These are phyloP conservation scores for Diaporthe ampelina DNA, from an alignment of 2,329 filamentous ascomycete genomes.

Conservation along the genomic window DNA sequence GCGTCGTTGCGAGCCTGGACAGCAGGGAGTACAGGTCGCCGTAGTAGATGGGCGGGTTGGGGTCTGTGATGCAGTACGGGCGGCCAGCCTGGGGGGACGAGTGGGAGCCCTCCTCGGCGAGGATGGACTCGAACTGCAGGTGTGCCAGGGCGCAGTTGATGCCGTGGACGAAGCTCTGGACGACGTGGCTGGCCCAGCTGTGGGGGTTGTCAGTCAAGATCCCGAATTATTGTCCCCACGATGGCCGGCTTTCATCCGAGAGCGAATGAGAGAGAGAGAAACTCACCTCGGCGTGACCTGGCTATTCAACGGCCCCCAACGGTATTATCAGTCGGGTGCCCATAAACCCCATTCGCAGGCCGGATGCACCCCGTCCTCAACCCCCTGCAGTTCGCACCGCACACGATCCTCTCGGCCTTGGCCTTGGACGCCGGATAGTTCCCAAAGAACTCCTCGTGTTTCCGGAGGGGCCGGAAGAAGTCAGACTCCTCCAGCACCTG, in stretches of 20 bases:
- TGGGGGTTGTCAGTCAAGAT: slow-evolving; percentile 14
- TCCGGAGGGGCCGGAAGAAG: slow-evolving; percentile 53
- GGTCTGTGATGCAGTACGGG: slow-evolving; percentile 58
- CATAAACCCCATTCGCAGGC: slow-evolving; percentile 67
- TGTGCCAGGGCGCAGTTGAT: slow-evolving; percentile 59
- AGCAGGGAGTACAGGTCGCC: slow-evolving; percentile 54
- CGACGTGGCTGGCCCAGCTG: slow-evolving; percentile 56
- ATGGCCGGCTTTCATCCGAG: not conserved
- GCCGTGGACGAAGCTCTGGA: slow-evolving; percentile 58
- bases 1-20: slow-evolving; percentile 52
- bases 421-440: slow-evolving; percentile 64
- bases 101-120: slow-evolving; percentile 47
- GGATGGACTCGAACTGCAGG: slow-evolving; percentile 57
- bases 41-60: slow-evolving; percentile 57
- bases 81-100: slow-evolving; percentile 52
- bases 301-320: slow-evolving; percentile 58
- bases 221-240: too few species aligned
- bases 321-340: slow-evolving; percentile 62
- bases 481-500: slow-evolving; percentile 60
- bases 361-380: slow-evolving; percentile 67
- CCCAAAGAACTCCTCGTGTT: slow-evolving; percentile 57
- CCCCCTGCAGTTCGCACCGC: slow-evolving; percentile 51
- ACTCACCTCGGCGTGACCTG: slow-evolving; percentile 58
- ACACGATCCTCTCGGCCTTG: slow-evolving; percentile 60
- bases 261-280: not conserved